Evolutionary conservation across 179 eudicot genomes (phyloP).

Genomic region (Beta macrorhiza): DNA sequence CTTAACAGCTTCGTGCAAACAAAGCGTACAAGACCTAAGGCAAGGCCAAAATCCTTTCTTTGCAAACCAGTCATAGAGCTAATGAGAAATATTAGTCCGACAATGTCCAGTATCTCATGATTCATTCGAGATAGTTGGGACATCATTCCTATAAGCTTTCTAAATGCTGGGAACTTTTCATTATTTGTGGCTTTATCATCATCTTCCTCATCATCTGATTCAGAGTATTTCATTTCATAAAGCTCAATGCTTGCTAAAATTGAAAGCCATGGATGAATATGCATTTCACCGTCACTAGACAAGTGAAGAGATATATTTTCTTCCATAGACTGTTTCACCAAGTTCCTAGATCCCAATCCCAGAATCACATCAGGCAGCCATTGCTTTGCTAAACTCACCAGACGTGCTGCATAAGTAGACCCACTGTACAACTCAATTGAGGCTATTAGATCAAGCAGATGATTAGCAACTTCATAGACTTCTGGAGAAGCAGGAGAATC

Average conservation of each 20-base stretch:
- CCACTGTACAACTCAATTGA: constrained; percentile 63
- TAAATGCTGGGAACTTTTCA: constrained; percentile 53
- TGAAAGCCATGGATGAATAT: constrained; percentile 58
- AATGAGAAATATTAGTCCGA: constrained; percentile 51
- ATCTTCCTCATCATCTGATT: constrained; percentile 42
- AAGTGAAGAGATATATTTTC: constrained; percentile 28
- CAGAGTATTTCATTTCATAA: constrained; percentile 40
- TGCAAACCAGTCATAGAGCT: constrained; percentile 43
- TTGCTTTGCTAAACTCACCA: constrained; percentile 51
- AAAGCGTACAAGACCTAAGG: constrained; percentile 58
- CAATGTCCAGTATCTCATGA: constrained; percentile 48
- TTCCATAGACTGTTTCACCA: constrained; percentile 40
- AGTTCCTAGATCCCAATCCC: constrained; percentile 58
- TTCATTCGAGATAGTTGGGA: constrained; percentile 42
- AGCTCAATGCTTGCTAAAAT: constrained; percentile 64
- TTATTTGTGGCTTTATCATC: constrained; percentile 33
- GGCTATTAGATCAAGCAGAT: constrained; percentile 55
- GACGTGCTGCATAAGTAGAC: constrained; percentile 56
- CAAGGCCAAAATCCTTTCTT: constrained; percentile 53
- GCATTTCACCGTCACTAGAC: constrained; percentile 34
- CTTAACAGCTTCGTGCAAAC: constrained; percentile 51
- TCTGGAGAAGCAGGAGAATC: constrained; percentile 39
- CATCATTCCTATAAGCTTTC: constrained; percentile 49
- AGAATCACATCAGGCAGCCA: constrained; percentile 89
- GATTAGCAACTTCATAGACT: constrained; percentile 53